Conservation (phyloP, 306 rosid species). For the Casuarina equisetifolia region DNA sequence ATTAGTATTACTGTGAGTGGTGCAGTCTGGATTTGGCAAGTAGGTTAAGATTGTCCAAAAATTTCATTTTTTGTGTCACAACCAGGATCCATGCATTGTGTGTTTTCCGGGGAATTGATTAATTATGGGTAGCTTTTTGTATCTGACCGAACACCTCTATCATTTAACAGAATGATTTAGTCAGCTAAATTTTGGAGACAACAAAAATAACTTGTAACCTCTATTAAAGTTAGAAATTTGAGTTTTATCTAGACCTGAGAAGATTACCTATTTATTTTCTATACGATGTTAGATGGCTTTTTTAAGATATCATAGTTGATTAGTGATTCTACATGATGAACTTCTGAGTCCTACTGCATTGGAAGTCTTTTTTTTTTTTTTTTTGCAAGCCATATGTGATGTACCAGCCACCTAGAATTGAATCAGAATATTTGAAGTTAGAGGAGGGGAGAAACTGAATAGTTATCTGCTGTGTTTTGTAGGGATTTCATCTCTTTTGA, state of each 20-base stretch:
- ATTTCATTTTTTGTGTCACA: slow-evolving; percentile 4
- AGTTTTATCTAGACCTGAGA: neutral
- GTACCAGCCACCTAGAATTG: neutral
- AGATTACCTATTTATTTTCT: neutral
- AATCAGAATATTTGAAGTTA: neutral
- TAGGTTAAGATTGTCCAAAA: slow-evolving; percentile 4
- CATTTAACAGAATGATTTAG: neutral
- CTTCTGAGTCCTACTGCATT: neutral
- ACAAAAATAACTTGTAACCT: neutral
- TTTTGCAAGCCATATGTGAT: neutral
- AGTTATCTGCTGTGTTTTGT: neutral
- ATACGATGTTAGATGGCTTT: neutral
- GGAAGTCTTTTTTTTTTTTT: neutral
- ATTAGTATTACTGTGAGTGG: slow-evolving; percentile 15
- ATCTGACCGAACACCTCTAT: neutral
- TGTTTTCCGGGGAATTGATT: neutral
- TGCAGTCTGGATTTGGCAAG: slow-evolving; percentile 2
- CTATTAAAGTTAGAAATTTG: neutral
- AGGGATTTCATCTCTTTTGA: neutral
- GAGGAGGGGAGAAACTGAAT: neutral
- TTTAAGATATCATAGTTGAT: neutral
- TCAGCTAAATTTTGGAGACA: neutral
- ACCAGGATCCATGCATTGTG: neutral
- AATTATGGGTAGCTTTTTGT: neutral
- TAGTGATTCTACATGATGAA: neutral